phyloP scores from a whole-genome alignment of 768 basidiomycete species.

The Mycena sanguinolenta region DNA sequence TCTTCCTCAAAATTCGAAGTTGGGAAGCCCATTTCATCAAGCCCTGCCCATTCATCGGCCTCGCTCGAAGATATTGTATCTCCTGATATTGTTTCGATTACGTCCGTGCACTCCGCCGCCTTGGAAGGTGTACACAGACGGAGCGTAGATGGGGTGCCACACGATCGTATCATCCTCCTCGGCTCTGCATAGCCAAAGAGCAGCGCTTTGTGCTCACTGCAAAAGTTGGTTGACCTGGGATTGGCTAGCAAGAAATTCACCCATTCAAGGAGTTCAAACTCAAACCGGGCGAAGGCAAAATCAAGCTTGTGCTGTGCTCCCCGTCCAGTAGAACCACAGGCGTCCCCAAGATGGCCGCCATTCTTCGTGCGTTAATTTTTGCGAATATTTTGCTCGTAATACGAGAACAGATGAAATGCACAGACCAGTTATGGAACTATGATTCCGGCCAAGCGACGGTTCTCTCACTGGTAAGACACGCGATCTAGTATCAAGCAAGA shows the following conservation, averaged over 20 bases:
- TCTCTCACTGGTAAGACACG: not conserved
- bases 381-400: constrained; percentile 47
- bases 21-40: too few relatives aligned
- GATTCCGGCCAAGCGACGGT: constrained; percentile 58
- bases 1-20: too few relatives aligned
- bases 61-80: too few relatives aligned
- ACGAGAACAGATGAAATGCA: constrained; percentile 42
- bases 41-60: too few relatives aligned
- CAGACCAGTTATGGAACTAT: constrained; percentile 48
- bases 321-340: constrained; percentile 71
- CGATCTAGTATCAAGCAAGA: not conserved
- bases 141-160: not conserved
- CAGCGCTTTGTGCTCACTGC: not conserved
- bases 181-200: too few relatives aligned
- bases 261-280: constrained; percentile 55
- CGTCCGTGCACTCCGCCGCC: constrained; percentile 4
- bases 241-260: not conserved
- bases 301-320: constrained; percentile 62
- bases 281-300: constrained; percentile 59
- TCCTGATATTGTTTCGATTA: too few relatives aligned
- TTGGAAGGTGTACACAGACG: constrained; percentile 1
- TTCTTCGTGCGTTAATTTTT: constrained; percentile 48
- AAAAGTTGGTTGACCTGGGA: constrained; percentile 16
- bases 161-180: constrained; percentile 4
- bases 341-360: constrained; percentile 55